phyloP scores from a whole-genome alignment of 2,329 filamentous ascomycete species.

The Pyrenochaeta sp. region DNA sequence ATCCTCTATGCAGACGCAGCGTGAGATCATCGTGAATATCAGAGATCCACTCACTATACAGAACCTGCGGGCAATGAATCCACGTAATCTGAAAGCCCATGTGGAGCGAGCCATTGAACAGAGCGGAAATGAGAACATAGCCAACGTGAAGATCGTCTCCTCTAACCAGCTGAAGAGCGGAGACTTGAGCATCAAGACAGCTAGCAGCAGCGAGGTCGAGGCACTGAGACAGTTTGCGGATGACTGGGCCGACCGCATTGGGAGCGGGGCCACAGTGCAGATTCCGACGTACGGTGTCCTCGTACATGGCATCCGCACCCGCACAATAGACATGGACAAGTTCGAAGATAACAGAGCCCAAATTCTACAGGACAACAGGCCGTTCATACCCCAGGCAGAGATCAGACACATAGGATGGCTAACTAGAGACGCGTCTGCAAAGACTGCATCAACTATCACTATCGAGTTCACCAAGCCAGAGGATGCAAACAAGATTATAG shows the following conservation, averaged over 20 bases:
- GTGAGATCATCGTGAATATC: too few relatives aligned
- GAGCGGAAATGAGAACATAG: too few relatives aligned
- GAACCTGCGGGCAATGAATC: too few relatives aligned
- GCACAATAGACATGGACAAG: slow-evolving; percentile 21
- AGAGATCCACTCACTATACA: too few relatives aligned
- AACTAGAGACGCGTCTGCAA: slow-evolving; percentile 11
- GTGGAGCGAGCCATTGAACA: too few relatives aligned
- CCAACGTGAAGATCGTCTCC: too few relatives aligned
- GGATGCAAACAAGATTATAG: slow-evolving; percentile 28
- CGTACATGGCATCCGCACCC: slow-evolving; percentile 23
- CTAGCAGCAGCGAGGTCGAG: slow-evolving; percentile 17
- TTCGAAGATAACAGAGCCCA: slow-evolving; percentile 21
- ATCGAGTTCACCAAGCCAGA: slow-evolving; percentile 24
- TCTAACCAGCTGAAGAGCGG: too few relatives aligned
- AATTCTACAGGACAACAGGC: slow-evolving; percentile 25
- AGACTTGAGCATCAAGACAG: too few relatives aligned
- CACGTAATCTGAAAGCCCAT: too few relatives aligned
- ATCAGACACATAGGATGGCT: slow-evolving; percentile 22
- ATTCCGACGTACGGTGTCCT: slow-evolving; percentile 21
- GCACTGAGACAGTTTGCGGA: slow-evolving; percentile 22
- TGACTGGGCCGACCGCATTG: slow-evolving; percentile 19
- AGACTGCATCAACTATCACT: slow-evolving; percentile 13
- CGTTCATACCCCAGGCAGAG: slow-evolving; percentile 20
- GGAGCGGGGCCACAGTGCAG: slow-evolving; percentile 8
- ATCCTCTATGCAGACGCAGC: too few relatives aligned